These are phyloP conservation scores for Dysphania ambrosioides DNA, from an alignment of 148 eudicot genomes.

Conservation along the genomic window DNA sequence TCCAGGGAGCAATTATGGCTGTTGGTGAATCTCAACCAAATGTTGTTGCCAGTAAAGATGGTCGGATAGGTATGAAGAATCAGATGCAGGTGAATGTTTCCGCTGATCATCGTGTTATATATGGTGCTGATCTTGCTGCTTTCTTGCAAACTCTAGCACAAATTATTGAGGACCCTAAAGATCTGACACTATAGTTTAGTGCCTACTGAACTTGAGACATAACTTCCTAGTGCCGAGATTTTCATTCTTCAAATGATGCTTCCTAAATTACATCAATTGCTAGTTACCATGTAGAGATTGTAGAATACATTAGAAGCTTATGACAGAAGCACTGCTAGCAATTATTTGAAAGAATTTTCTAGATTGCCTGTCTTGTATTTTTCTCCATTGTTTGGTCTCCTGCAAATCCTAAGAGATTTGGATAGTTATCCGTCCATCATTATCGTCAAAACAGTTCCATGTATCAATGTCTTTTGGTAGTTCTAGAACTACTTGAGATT, in stretches of 20 bases:
- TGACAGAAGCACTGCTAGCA: not conserved
- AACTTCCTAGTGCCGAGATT: conserved; percentile 6
- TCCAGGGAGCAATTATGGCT: conserved; percentile 92
- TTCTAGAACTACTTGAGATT: conserved; percentile 5
- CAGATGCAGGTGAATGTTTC: conserved; percentile 99
- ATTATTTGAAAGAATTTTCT: conserved; percentile 3
- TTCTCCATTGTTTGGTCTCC: no score
- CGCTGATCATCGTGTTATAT: conserved; percentile 96
- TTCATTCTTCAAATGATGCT: conserved; percentile 5
- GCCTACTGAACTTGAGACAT: conserved; percentile 11
- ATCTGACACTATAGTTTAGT: conserved; percentile 62
- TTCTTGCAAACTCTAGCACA: conserved; percentile 88
- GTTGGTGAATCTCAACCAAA: conserved; percentile 91
- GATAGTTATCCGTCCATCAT: conserved; percentile 3
- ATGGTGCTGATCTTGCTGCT: conserved; percentile 94
- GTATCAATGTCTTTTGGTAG: conserved; percentile 6
- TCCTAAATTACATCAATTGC: not conserved
- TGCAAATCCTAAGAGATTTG: no score
- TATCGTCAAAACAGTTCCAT: not conserved
- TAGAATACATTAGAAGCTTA: not conserved
- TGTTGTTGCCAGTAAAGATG: conserved; percentile 84
- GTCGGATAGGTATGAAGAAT: conserved; percentile 85
- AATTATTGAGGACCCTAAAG: conserved; percentile 93
- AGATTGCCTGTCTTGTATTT: conserved; percentile 13
- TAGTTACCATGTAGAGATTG: conserved; percentile 11